A percentile compares a stretch with the other conserved stretches of the same genome.
Evolutionary conservation across 2,329 filamentous ascomycete genomes (phyloP).

Genomic region (Talaromyces pinophilus): DNA sequence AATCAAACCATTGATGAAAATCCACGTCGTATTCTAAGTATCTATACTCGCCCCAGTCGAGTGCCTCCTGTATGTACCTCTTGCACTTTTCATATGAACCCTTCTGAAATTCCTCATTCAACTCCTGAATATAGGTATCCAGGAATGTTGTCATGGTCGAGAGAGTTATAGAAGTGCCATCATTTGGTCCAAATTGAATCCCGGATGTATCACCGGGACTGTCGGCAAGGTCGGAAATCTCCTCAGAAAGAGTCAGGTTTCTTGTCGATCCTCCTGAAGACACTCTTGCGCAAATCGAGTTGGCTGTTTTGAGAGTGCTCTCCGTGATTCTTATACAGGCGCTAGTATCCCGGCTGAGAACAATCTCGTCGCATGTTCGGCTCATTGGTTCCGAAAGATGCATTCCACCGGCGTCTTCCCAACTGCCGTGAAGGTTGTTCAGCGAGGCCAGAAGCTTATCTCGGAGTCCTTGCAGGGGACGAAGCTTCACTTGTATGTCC

Average conservation of each 20-base stretch:
- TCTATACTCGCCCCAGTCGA: slow-evolving; percentile 14
- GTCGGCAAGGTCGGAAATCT: background rate
- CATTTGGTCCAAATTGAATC: background rate
- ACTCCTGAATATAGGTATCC: slow-evolving; percentile 10
- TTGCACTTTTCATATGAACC: slow-evolving; percentile 14
- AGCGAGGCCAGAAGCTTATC: background rate
- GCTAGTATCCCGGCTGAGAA: slow-evolving; percentile 1
- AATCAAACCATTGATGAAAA: slow-evolving; percentile 21
- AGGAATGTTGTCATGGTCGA: slow-evolving; percentile 11
- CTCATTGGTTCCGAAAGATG: background rate
- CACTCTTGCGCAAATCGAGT: background rate
- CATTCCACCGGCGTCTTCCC: background rate
- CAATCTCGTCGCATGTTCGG: background rate
- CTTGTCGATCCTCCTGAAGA: background rate
- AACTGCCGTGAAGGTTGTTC: background rate
- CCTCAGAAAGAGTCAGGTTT: background rate
- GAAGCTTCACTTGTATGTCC: slow-evolving; percentile 5
- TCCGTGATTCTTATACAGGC: background rate
- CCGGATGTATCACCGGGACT: background rate
- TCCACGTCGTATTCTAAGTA: slow-evolving; percentile 11
- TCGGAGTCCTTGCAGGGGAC: background rate
- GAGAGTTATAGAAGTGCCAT: background rate
- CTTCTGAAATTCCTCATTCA: slow-evolving; percentile 5
- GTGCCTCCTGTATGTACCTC: slow-evolving; percentile 13
- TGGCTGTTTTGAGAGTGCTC: background rate